A percentile compares a stretch with the other conserved stretches of the same genome.
These are phyloP conservation scores for Royoungia palumana DNA, from an alignment of 768 basidiomycete species.

Conservation along the genomic window DNA sequence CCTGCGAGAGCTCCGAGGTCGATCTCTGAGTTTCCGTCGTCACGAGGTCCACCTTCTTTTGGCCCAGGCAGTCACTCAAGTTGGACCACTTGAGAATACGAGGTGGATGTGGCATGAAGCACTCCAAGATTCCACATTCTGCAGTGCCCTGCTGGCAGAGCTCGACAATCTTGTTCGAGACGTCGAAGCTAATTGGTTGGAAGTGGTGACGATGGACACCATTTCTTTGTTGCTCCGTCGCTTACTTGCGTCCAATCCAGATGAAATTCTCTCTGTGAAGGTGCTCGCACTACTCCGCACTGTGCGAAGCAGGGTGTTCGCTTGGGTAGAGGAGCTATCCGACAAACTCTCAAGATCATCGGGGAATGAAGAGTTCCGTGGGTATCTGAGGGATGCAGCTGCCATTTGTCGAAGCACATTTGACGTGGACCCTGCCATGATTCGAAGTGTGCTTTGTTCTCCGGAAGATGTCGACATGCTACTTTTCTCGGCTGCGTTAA, in stretches of 20 bases:
- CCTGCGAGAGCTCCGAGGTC: slow-evolving; percentile 38
- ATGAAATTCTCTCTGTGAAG: slow-evolving; percentile 11
- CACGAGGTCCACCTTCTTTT: slow-evolving; percentile 41
- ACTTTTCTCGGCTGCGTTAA: slow-evolving; percentile 30
- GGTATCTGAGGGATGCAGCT: slow-evolving; percentile 17
- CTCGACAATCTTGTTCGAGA: slow-evolving; percentile 30
- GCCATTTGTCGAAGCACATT: slow-evolving; percentile 30
- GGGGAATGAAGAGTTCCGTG: neutral
- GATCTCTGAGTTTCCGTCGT: slow-evolving; percentile 35
- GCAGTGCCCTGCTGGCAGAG: slow-evolving; percentile 32
- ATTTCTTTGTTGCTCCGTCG: slow-evolving; percentile 34
- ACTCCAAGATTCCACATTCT: slow-evolving; percentile 32
- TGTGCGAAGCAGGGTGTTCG: slow-evolving; percentile 30
- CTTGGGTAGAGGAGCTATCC: slow-evolving; percentile 37
- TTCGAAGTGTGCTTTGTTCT: slow-evolving; percentile 17
- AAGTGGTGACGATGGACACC: slow-evolving; percentile 29
- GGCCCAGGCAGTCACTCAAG: slow-evolving; percentile 42
- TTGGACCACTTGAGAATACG: slow-evolving; percentile 28
- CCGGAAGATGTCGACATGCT: slow-evolving; percentile 27
- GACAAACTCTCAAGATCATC: slow-evolving; percentile 12
- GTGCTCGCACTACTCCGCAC: slow-evolving; percentile 26
- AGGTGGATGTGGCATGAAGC: slow-evolving; percentile 39
- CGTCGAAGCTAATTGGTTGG: slow-evolving; percentile 41
- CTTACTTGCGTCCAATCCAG: slow-evolving; percentile 28
- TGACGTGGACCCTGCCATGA: slow-evolving; percentile 11